Evolutionary conservation across 2,329 filamentous ascomycete species (phyloP).

Genomic region (Ophiostoma angusticollis): DNA sequence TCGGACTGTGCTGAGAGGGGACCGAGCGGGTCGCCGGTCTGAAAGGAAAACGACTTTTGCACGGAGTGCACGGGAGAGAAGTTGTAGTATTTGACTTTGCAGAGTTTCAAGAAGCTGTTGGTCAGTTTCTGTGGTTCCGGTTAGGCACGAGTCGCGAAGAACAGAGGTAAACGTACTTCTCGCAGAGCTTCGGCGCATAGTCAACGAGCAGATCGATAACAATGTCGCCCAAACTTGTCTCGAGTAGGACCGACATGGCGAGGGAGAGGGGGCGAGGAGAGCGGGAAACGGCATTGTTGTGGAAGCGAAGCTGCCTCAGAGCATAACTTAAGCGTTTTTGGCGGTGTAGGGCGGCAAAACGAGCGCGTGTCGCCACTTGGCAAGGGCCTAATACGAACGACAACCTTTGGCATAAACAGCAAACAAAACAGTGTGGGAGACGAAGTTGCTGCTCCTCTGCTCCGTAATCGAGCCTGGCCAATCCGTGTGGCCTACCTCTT

Average conservation of each 20-base stretch:
- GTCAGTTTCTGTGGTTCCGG: slow-evolving; percentile 12
- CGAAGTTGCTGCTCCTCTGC: no score
- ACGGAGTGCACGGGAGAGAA: slow-evolving; percentile 85
- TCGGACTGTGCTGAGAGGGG: slow-evolving; percentile 74
- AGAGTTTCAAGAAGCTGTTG: slow-evolving; percentile 89
- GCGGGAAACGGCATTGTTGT: neutral
- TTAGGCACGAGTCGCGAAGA: neutral
- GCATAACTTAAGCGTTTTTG: neutral
- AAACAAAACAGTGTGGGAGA: no score
- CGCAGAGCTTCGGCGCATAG: slow-evolving; percentile 79
- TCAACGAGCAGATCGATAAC: slow-evolving; percentile 87
- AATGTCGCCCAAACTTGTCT: slow-evolving; percentile 87
- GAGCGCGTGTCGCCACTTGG: no score
- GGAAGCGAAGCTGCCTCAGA: neutral
- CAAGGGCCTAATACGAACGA: no score
- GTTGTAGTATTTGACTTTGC: slow-evolving; percentile 99
- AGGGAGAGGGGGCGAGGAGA: neutral
- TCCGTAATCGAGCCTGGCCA: no score
- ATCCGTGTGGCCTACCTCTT: no score
- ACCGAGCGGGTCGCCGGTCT: slow-evolving; percentile 87
- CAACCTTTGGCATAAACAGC: no score
- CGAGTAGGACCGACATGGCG: slow-evolving; percentile 79
- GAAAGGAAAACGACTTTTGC: slow-evolving; percentile 91
- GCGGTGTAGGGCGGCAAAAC: neutral
- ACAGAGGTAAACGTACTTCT: slow-evolving; percentile 58